Evolutionary conservation across 257 asterid genomes (phyloP).

Genomic region (Lavandula angustifolia): DNA sequence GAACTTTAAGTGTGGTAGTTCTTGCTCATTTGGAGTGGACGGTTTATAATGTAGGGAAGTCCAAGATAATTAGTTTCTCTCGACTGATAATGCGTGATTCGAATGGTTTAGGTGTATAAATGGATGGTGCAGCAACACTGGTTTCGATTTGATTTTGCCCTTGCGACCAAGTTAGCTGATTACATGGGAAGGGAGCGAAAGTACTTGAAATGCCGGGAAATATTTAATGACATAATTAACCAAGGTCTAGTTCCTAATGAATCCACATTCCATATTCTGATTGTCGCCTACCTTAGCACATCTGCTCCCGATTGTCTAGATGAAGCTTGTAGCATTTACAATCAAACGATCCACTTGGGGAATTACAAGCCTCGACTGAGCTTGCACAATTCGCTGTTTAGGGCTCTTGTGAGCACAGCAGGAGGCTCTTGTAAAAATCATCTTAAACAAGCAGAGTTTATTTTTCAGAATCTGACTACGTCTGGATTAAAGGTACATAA

Average conservation of each 20-base stretch:
- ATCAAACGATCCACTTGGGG: conserved; percentile 89
- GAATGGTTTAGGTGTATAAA: conserved; percentile 68
- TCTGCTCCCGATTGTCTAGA: conserved; percentile 59
- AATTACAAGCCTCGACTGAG: conserved; percentile 81
- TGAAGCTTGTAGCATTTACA: conserved; percentile 76
- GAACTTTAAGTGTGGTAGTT: background rate
- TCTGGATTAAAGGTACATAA: conserved; percentile 63
- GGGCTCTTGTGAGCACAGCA: conserved; percentile 66
- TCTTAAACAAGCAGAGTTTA: conserved; percentile 84
- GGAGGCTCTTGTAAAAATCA: conserved; percentile 55
- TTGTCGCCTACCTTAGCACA: conserved; percentile 81
- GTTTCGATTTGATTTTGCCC: conserved; percentile 81
- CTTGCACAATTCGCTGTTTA: conserved; percentile 81
- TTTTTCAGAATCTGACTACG: conserved; percentile 65
- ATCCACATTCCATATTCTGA: conserved; percentile 81
- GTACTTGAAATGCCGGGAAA: conserved; percentile 77
- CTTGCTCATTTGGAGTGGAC: conserved; percentile 9
- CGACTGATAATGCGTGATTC: conserved; percentile 26
- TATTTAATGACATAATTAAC: conserved; percentile 76
- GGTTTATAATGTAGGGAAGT: conserved; percentile 12
- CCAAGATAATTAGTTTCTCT: conserved; percentile 11
- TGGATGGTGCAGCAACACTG: conserved; percentile 95
- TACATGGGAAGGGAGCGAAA: conserved; percentile 92
- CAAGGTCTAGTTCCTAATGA: conserved; percentile 81
- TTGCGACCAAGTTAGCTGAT: conserved; percentile 86